phyloP scores from a whole-genome alignment of 495 filamentous ascomycete genomes.

The Cetradonia linearis region DNA sequence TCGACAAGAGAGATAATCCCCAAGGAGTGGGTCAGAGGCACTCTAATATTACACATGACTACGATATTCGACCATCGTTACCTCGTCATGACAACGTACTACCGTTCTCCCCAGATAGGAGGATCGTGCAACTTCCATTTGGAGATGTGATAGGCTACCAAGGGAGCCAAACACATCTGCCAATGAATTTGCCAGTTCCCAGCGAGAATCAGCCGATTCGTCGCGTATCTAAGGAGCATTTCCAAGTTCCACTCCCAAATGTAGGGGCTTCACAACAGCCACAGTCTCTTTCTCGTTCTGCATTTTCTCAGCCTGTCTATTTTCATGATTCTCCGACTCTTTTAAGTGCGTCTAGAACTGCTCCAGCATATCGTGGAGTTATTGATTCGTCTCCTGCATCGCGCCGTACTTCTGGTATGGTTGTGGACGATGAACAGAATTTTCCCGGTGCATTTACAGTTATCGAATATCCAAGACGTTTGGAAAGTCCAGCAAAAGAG shows the following conservation, averaged over 20 bases:
- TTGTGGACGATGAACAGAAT: background rate
- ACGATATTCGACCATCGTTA: background rate
- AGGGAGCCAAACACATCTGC: conserved; percentile 1
- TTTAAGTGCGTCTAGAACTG: background rate
- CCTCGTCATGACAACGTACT: background rate
- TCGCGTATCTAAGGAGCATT: conserved; percentile 3
- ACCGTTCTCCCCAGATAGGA: background rate
- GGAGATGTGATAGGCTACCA: conserved; percentile 1
- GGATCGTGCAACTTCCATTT: conserved; percentile 13
- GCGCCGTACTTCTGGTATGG: conserved; percentile 5
- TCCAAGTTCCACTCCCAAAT: background rate
- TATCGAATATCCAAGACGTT: background rate
- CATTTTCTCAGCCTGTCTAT: conserved; percentile 9
- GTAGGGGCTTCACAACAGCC: background rate
- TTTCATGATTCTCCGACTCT: conserved; percentile 9
- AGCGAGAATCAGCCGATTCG: background rate
- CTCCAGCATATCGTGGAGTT: background rate
- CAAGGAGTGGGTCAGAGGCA: background rate
- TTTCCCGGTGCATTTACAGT: background rate
- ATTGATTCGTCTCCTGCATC: conserved; percentile 5
- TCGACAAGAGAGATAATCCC: background rate
- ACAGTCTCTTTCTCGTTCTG: conserved; percentile 6
- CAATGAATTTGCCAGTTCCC: background rate
- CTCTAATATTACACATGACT: background rate
- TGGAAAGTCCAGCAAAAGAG: background rate